Percentiles rank a stretch among this genome's conserved stretches.
phyloP scores from a whole-genome alignment of 345 rosid species.

The Psidium friedrichsthalianum region DNA sequence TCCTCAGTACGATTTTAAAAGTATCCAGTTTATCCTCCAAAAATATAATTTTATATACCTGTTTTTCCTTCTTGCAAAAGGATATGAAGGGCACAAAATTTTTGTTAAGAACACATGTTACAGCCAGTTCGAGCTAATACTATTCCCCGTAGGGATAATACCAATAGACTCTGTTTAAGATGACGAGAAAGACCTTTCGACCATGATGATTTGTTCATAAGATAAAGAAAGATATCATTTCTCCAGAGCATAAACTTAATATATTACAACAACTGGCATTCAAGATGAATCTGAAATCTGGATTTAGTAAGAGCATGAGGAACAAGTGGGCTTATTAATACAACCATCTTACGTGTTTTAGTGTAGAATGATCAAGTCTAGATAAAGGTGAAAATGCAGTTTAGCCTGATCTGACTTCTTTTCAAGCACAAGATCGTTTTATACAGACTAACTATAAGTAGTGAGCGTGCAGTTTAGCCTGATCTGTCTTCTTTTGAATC shows the following conservation, averaged over 20 bases:
- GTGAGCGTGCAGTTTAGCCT: not conserved
- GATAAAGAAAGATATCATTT: not conserved
- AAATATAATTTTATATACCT: too few species aligned
- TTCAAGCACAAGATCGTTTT: not conserved
- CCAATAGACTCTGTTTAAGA: not conserved
- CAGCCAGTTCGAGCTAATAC: too few species aligned
- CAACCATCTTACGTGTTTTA: not conserved
- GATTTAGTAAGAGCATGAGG: not conserved
- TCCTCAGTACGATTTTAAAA: too few species aligned
- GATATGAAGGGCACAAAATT: too few species aligned
- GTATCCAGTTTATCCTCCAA: too few species aligned
- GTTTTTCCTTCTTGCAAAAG: too few species aligned
- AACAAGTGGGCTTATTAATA: not conserved
- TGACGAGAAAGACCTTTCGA: not conserved
- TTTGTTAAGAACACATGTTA: too few species aligned
- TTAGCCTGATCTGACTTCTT: not conserved
- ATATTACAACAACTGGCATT: not conserved
- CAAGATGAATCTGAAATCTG: not conserved
- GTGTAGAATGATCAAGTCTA: not conserved
- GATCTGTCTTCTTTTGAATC: not conserved
- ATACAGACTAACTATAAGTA: not conserved
- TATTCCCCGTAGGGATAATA: too few species aligned
- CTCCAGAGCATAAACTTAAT: not conserved
- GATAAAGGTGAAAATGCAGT: not conserved
- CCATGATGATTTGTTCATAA: not conserved